These are phyloP conservation scores for Fusarium poae DNA, from an alignment of 2,329 filamentous ascomycete species.

Conservation along the genomic window DNA sequence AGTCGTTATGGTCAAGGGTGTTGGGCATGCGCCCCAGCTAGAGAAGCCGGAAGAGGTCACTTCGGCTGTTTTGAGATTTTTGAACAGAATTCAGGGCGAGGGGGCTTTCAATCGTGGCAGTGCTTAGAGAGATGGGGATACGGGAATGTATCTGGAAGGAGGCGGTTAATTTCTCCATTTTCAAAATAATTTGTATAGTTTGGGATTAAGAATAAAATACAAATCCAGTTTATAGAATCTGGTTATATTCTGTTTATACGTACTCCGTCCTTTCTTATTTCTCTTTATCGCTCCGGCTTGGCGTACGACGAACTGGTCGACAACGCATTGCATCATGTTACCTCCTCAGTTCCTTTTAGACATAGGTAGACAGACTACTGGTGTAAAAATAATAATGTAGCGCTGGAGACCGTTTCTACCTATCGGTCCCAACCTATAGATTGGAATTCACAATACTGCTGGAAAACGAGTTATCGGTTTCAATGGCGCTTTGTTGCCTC, in stretches of 20 bases:
- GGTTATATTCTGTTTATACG: background rate
- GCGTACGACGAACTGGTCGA: no score
- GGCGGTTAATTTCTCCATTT: background rate
- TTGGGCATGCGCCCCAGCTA: conserved; percentile 29
- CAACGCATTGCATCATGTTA: no score
- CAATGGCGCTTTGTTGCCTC: background rate
- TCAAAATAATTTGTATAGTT: fast-evolving
- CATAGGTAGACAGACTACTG: no score
- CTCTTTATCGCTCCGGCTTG: no score
- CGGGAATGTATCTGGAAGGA: fast-evolving
- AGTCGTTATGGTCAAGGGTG: conserved; percentile 19
- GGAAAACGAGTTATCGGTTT: background rate
- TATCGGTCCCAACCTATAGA: no score
- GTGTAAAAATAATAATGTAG: fast-evolving
- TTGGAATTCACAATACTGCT: background rate
- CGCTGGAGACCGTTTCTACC: fast-evolving
- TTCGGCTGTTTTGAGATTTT: conserved; percentile 13
- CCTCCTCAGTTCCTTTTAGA: no score
- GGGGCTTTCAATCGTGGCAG: background rate
- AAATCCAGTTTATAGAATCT: background rate
- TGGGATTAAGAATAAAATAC: background rate
- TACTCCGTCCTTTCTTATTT: no score
- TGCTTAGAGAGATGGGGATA: background rate
- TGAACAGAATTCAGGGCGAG: background rate
- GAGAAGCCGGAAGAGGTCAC: conserved; percentile 28